Percentiles rank a stretch among this genome's conserved stretches.
Conservation (phyloP, 148 eudicot genomes). For the Bassia scoparia region DNA sequence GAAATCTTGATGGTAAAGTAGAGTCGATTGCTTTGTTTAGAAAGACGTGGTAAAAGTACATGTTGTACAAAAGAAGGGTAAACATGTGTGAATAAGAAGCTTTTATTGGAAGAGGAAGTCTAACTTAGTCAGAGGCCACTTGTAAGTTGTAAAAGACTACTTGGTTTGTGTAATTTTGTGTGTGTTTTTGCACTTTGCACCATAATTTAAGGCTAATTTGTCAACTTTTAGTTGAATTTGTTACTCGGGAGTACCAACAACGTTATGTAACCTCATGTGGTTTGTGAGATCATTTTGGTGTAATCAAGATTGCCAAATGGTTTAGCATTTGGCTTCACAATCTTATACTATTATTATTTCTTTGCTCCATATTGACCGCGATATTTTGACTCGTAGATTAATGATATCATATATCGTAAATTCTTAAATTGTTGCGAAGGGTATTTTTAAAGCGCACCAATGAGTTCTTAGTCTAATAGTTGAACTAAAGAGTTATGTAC, state of each 20-base stretch:
- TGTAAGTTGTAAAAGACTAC: not conserved
- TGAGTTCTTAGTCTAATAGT: no score
- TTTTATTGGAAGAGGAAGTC: slow-evolving; percentile 5
- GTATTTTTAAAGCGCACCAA: no score
- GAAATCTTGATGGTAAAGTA: not conserved
- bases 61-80: not conserved
- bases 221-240: not conserved
- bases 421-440: no score
- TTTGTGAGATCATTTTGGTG: not conserved
- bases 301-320: not conserved
- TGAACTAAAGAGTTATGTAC: no score
- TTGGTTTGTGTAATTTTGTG: slow-evolving; percentile 17
- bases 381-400: not conserved
- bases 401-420: not conserved
- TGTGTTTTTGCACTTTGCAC: not conserved
- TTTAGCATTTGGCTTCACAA: not conserved
- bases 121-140: not conserved
- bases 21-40: slow-evolving; percentile 1
- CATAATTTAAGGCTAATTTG: slow-evolving; percentile 4
- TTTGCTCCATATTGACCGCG: not conserved
- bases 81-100: slow-evolving; percentile 1
- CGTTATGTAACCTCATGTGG: not conserved
- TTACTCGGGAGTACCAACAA: not conserved
- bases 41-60: not conserved
- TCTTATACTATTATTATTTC: no score